phyloP scores from a whole-genome alignment of 805 yeast genomes.

The Candida ortonii region DNA sequence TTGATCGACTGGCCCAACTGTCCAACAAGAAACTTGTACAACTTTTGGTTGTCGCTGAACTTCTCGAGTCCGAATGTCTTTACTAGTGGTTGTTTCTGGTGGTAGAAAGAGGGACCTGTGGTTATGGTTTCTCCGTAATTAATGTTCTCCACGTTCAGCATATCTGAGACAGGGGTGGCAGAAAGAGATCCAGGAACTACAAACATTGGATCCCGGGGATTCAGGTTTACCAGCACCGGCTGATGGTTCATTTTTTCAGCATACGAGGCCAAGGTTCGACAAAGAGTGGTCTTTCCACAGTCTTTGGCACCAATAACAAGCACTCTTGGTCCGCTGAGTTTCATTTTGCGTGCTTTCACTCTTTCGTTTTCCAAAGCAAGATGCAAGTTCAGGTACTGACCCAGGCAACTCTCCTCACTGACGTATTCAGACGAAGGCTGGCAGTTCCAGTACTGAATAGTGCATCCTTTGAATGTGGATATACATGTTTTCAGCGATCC shows the following conservation, averaged over 20 bases:
- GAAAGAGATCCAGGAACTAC: conserved; percentile 76
- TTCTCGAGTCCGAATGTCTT: conserved; percentile 72
- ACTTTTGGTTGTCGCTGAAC: conserved; percentile 52
- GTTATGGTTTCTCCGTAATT: conserved; percentile 78
- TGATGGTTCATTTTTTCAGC: conserved; percentile 64
- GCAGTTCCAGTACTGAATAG: conserved; percentile 47
- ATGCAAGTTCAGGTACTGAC: conserved; percentile 63
- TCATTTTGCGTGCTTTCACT: conserved; percentile 24
- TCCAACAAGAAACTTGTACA: conserved; percentile 48
- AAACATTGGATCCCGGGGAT: conserved; percentile 57
- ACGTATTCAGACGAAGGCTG: conserved; percentile 53
- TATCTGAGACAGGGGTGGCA: conserved; percentile 80
- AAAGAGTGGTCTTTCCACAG: conserved; percentile 77
- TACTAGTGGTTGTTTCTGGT: conserved; percentile 88
- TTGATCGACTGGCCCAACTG: conserved; percentile 39
- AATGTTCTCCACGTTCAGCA: conserved; percentile 66
- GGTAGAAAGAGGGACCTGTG: conserved; percentile 71
- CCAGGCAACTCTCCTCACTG: conserved; percentile 69
- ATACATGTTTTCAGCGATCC: conserved; percentile 53
- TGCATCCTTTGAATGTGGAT: conserved; percentile 65
- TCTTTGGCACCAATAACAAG: conserved; percentile 69
- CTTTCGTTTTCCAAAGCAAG: conserved; percentile 66
- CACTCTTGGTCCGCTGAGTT: conserved; percentile 44
- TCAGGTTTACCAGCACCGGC: conserved; percentile 76
- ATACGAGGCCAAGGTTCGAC: conserved; percentile 69